Evolutionary conservation across 352 stramenopile species (phyloP), one percentile per base, ranked within the genome.

Genomic region (Globisporangium recalcitrans): DNA sequence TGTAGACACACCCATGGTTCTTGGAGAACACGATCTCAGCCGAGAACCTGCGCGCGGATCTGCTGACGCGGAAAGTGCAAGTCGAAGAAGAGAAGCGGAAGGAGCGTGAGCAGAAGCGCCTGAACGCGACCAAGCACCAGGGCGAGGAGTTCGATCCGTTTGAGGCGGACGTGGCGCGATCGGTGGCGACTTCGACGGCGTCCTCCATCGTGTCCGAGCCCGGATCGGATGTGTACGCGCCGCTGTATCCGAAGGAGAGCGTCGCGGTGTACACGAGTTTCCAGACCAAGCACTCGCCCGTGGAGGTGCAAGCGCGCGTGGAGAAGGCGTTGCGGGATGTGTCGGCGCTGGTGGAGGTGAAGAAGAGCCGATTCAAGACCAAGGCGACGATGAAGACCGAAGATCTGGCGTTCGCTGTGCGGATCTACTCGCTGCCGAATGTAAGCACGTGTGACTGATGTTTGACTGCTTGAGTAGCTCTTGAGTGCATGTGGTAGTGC

Each of bases 251-350:
- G 24, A 67, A 77, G 42, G 55, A 68, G 32, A 83, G 72, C 59
- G 80, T 91, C 47, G 78, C 80, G 10, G 66, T 91, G 48, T 89
- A 90, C 69, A 91, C 82, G 56, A 87, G 72, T 66, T 91, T 91
- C 68, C 77, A 90, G 68, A 85, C 82, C 27, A 77, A 69, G 57
- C 68, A 65, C 0, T 44, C 73, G 29, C 75, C 80, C 4, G 64
- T 61, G 19, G 75, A 87, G 51, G 70, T 90, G 40, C 78, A 88
- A 58, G 69, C 64, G 21, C 78, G 77, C 24, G 69, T 91, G 14
- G 80, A 90, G 60, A 68, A 71, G 60, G 77, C 69, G 27, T 64
- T 91, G 19, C 64, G 61, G n/a, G 75, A 87, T 31, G 31, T 78
- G 19, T 75, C 73, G 29, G 80, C 78, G 31, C 63, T 70, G 11